phyloP scores from a whole-genome alignment of 1,284 basidiomycete genomes.

The Ceratobasidium sp. region DNA sequence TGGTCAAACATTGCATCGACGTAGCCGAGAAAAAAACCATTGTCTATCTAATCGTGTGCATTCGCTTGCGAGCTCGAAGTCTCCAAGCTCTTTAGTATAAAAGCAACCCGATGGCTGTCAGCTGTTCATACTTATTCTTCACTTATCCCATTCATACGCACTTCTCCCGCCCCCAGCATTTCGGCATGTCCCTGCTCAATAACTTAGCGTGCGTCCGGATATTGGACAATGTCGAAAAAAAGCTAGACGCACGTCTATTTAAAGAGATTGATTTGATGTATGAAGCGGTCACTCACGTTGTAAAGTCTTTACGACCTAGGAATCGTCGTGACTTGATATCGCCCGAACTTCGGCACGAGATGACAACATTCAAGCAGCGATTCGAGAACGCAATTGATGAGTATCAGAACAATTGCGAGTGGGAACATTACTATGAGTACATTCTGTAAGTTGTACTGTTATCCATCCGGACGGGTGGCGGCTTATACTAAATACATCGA shows the following conservation, averaged over 20 bases:
- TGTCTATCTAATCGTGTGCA: no score
- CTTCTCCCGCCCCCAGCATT: background rate
- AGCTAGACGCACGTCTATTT: background rate
- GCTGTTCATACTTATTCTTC: no score
- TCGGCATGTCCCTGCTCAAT: background rate
- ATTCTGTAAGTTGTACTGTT: constrained; percentile 6
- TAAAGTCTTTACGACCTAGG: background rate
- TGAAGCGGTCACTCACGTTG: background rate
- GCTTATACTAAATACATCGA: background rate
- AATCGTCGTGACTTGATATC: background rate
- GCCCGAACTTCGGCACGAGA: no score
- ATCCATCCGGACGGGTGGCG: no score
- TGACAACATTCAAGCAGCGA: no score
- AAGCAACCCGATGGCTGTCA: no score
- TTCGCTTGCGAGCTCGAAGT: no score
- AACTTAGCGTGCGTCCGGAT: background rate
- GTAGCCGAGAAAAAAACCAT: no score
- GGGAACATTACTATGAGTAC: constrained; percentile 9
- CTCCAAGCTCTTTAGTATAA: no score
- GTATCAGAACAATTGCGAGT: background rate
- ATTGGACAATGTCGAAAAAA: background rate
- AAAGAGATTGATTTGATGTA: background rate
- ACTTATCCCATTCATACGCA: background rate
- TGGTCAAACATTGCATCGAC: no score
- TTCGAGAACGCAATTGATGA: background rate